A percentile compares a stretch with the other conserved stretches of the same genome.
Evolutionary conservation across 306 rosid species (phyloP).

Genomic region (Carpinus viminea): DNA sequence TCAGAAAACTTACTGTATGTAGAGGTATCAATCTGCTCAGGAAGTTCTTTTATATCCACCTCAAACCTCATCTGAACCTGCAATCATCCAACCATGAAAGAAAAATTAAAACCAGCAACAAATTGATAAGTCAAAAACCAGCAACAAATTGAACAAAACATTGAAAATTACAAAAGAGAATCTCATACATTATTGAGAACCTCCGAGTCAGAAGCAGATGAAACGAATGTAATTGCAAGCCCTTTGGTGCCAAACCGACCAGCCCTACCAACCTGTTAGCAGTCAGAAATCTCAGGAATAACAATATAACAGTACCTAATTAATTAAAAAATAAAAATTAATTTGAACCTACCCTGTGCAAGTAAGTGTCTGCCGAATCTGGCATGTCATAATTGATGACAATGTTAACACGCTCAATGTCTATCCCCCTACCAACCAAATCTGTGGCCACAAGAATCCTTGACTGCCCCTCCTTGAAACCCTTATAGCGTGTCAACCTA

Average conservation of each 20-base stretch:
- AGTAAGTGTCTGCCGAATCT: conserved; percentile 94
- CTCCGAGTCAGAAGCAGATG: conserved; percentile 83
- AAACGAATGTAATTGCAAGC: conserved; percentile 95
- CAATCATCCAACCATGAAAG: conserved; percentile 16
- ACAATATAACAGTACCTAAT: background rate
- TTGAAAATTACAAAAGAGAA: background rate
- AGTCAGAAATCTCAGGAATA: conserved; percentile 7
- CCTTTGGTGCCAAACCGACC: conserved; percentile 99
- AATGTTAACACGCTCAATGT: conserved; percentile 95
- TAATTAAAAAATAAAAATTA: background rate
- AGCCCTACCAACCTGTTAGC: conserved; percentile 88
- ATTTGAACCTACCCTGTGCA: conserved; percentile 75
- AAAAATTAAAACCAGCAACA: conserved; percentile 1
- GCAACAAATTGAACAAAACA: background rate
- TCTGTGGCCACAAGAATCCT: conserved; percentile 98
- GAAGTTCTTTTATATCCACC: conserved; percentile 95
- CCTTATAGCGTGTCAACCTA: conserved; percentile 85
- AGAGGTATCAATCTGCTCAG: conserved; percentile 96
- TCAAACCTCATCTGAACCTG: conserved; percentile 99
- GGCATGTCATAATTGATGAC: conserved; percentile 99
- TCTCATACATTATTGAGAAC: conserved; percentile 85
- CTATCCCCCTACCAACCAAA: conserved; percentile 97
- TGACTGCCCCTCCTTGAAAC: conserved; percentile 95
- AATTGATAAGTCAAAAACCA: background rate
- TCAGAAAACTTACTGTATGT: conserved; percentile 75